Percentiles rank a stretch among this genome's conserved stretches.
Conservation (phyloP, 768 basidiomycete species). For the Fomitopsis pulvina region DNA sequence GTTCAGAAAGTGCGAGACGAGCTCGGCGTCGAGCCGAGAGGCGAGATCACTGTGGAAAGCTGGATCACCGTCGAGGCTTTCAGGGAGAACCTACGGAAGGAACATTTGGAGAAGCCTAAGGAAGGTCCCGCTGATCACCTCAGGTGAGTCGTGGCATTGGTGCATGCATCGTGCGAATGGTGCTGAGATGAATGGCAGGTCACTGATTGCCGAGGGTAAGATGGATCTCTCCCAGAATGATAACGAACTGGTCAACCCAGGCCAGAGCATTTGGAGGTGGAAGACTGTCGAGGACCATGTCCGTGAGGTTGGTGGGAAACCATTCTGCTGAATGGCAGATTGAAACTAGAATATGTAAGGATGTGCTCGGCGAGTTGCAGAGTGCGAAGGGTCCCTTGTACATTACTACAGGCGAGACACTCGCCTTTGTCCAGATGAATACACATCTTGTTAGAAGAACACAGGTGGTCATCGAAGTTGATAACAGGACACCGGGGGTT, state of each 20-base stretch:
- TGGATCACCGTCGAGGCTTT: constrained; percentile 10
- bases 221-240: constrained; percentile 14
- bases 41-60: constrained; percentile 7
- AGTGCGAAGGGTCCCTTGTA: too few relatives aligned
- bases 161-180: background rate
- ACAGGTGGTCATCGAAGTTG: too few relatives aligned
- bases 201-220: constrained; percentile 14
- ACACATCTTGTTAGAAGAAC: too few relatives aligned
- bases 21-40: constrained; percentile 2
- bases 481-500: too few relatives aligned
- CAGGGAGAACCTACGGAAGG: constrained; percentile 8
- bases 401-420: too few relatives aligned
- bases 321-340: background rate
- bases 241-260: constrained; percentile 21
- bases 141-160: constrained; percentile 4
- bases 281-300: constrained; percentile 14
- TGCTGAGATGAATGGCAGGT: constrained; percentile 4
- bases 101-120: constrained; percentile 2
- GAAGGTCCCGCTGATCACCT: constrained; percentile 3
- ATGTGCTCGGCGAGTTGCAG: too few relatives aligned
- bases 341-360: too few relatives aligned
- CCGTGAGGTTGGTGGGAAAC: background rate
- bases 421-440: too few relatives aligned
- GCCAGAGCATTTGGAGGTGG: constrained; percentile 19
- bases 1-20: constrained; percentile 3